Evolutionary conservation across 768 basidiomycete species (phyloP).

Genomic region (Mycena venus): DNA sequence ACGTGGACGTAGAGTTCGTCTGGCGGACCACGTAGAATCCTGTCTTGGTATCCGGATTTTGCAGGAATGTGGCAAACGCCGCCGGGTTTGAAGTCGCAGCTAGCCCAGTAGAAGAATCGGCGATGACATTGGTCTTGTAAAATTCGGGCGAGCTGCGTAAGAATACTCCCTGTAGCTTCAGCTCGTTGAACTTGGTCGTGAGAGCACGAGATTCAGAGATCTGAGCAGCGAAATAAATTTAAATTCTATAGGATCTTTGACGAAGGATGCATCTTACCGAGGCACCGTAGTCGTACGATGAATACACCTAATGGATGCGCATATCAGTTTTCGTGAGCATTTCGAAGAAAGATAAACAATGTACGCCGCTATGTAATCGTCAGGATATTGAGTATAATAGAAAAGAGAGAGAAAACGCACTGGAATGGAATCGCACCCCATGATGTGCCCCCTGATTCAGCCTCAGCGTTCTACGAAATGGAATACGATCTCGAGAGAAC

Average conservation of each 20-base stretch:
- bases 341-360: neutral
- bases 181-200: constrained; percentile 78
- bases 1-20: constrained; percentile 76
- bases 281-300: constrained; percentile 88
- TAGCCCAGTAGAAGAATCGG: constrained; percentile 68
- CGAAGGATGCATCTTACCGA: constrained; percentile 49
- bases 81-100: constrained; percentile 54
- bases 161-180: constrained; percentile 85
- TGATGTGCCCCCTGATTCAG: constrained; percentile 78
- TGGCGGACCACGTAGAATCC: constrained; percentile 83
- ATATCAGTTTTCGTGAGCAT: neutral
- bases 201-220: constrained; percentile 78
- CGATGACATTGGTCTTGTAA: constrained; percentile 83
- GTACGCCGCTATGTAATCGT: constrained; percentile 26
- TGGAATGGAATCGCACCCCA: constrained; percentile 88
- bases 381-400: neutral
- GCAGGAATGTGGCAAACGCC: constrained; percentile 72
- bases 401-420: constrained; percentile 60
- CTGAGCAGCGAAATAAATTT: constrained; percentile 34
- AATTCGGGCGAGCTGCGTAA: constrained; percentile 84
- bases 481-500: neutral
- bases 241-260: neutral
- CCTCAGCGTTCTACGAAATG: neutral
- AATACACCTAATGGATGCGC: constrained; percentile 27
- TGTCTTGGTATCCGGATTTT: constrained; percentile 75